Conservation (phyloP, 2,329 filamentous ascomycete genomes). For the Nannizzia gypsea region DNA sequence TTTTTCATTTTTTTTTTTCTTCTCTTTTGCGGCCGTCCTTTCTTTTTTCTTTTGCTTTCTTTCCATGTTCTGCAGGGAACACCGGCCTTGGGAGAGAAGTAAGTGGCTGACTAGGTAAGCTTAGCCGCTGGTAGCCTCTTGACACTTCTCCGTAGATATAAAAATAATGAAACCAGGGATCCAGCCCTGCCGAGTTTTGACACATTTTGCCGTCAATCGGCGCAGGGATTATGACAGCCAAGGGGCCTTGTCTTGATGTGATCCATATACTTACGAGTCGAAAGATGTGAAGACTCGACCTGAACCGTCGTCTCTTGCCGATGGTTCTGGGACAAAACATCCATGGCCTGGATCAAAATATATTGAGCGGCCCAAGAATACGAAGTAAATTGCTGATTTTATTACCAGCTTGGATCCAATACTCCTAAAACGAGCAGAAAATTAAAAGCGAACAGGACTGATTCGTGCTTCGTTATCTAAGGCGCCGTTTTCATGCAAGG, state of each 20-base stretch:
- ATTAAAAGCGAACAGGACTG: neutral
- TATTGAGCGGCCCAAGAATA: neutral
- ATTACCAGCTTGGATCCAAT: neutral
- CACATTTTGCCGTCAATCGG: neutral
- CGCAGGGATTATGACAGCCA: neutral
- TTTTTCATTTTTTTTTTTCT: neutral
- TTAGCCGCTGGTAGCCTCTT: slow-evolving; percentile 2
- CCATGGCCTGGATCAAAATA: neutral
- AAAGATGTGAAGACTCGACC: neutral
- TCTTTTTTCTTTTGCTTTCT: neutral
- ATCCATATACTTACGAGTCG: neutral
- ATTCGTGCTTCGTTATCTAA: slow-evolving; percentile 1
- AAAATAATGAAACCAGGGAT: neutral
- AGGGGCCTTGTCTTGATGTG: neutral
- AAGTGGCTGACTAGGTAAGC: neutral
- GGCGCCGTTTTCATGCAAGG: slow-evolving; percentile 1
- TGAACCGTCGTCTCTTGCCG: neutral
- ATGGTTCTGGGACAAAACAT: neutral
- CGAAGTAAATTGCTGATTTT: slow-evolving; percentile 2
- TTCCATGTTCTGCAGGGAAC: neutral
- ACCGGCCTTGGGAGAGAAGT: too few relatives aligned
- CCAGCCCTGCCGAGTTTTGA: neutral
- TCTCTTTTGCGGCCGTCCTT: too few relatives aligned
- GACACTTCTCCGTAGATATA: neutral
- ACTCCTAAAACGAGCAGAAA: neutral